Base-by-base conservation (phyloP, 257 asterid genomes). In the Solanum sejunctum region DNA sequence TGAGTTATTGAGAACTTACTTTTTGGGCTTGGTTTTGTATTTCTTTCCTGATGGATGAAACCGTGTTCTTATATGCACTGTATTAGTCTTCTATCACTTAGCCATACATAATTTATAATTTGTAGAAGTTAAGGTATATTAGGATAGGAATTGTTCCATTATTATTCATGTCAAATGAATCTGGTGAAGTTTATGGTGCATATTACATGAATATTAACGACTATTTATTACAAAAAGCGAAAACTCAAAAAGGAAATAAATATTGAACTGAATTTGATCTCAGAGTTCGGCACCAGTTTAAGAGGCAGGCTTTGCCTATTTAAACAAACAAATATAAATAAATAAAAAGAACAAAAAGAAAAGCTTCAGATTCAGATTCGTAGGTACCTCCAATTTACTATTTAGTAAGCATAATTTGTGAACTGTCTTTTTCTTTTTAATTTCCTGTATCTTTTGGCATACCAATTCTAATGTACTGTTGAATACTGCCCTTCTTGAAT, bases 1-100 rank as follows among this genome's bases (percentile, higher is more conserved):
- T 96, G 89, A 93, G 95, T 88, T 78, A 61, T 88, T 84, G 77
- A 80, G n/a, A 81, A 69, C 41, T 81, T 81, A 43, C 58, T 81
- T 79, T 36, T 81, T 12, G 84, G 60, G 60, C 9, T 49, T 75
- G 81, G 23, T 77, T 82, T 72, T 56, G 26, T 47, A 49, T 81
- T 82, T 64, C 84, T 79, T 79, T 49, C 41, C 12, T 21, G 43
- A n/a, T 81, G 28, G 56, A 58, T 54, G 45, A 12, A 12, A 57
- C 28, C 54, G 49, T 49, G 61, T 49, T 23, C 43, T 13, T 75
- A 75, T 23, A 12, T 21, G 60, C 12, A 75, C 15, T 75, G 43
- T 75, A 8, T 26, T 49, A 75, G 21, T 23, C 61, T 8, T 75
- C 60, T 75, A 49, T 43, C 49, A 52, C 60, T 75, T 49, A 43